Percentiles rank a stretch among this genome's conserved stretches.
These are phyloP conservation scores for Phialophora expanda DNA, from an alignment of 2,329 filamentous ascomycete species.

Conservation along the genomic window DNA sequence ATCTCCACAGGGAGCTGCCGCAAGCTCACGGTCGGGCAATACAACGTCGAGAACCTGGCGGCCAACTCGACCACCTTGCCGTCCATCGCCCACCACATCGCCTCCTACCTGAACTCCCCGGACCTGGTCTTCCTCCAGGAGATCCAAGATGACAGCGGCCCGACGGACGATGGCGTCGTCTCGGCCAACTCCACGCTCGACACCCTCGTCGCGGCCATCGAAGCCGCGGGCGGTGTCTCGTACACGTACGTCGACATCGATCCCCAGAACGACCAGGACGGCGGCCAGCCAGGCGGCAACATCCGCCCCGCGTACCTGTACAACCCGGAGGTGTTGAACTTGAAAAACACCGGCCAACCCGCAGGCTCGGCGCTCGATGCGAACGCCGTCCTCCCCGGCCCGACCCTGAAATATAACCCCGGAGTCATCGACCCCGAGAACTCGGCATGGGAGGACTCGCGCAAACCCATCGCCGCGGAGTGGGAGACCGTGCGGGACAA, in stretches of 20 bases:
- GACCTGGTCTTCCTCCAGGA: constrained; percentile 73
- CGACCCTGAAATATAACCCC: constrained; percentile 69
- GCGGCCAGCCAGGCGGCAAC: constrained; percentile 72
- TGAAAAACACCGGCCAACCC: constrained; percentile 61
- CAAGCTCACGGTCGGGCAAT: constrained; percentile 67
- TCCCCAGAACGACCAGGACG: constrained; percentile 66
- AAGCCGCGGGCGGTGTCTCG: constrained; percentile 55
- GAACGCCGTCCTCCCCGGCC: constrained; percentile 63
- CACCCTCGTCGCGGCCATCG: constrained; percentile 50
- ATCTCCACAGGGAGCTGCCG: constrained; percentile 62
- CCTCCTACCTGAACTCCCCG: constrained; percentile 65
- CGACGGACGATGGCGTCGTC: constrained; percentile 64
- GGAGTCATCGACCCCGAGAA: constrained; percentile 69
- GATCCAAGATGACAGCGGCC: constrained; percentile 70
- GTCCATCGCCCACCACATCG: constrained; percentile 68
- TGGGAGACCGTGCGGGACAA: constrained; percentile 62
- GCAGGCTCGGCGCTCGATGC: constrained; percentile 59
- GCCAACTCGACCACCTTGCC: constrained; percentile 62
- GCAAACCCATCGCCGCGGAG: constrained; percentile 70
- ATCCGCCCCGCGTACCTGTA: constrained; percentile 75
- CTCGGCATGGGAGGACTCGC: constrained; percentile 63
- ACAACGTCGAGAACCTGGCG: constrained; percentile 73
- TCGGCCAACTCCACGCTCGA: constrained; percentile 64
- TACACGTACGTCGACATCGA: constrained; percentile 67
- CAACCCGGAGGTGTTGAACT: constrained; percentile 62